Evolutionary conservation across 441 rosid species (phyloP), one percentile per base, ranked within the genome.

Genomic region (Euphorbia corollata): DNA sequence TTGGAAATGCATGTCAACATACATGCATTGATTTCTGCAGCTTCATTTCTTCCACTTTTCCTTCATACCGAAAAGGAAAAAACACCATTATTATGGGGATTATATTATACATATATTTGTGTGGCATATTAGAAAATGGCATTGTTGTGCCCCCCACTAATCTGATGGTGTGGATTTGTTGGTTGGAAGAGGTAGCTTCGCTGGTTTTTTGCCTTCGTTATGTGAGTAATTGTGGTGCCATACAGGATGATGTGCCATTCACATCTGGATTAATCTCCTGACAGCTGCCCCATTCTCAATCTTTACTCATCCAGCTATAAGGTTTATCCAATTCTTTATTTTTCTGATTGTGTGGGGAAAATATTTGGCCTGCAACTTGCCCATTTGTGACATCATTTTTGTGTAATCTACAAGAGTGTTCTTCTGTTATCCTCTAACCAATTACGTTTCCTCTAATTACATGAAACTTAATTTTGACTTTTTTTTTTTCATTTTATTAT

Each of bases 201-300:
- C 77, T 78, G 73, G 82, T 75, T 78, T 69, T 65, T 83, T 83
- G 80, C 82, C 79, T 76, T 73, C 74, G 71, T 68, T 76, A 75
- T 87, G 80, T 78, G 85, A 83, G 90, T 82, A 82, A 87, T 83
- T 80, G 75, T 81, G 79, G 83, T 88, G 84, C 78, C 86, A 76
- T 84, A 82, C 89, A 84, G 89, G 87, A 80, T 75, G 78, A 61
- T 80, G 71, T 76, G 74, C 72, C 70, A 24, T 72, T 69, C 79
- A 74, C 78, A 74, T 78, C 79, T 77, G 83, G 86, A 76, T 79
- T 77, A 78, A 73, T 77, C 88, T 79, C 81, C 80, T 83, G 74
- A 74, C 88, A 80, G 80, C 77, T 78, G 76, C 79, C 74, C 76
- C 81, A 83, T 75, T 76, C 80, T 73, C 84, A 73, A 67, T 70